A percentile compares a stretch with the other conserved stretches of the same genome.
Evolutionary conservation across 1,284 basidiomycete species (phyloP).

Genomic region (Naganishia sp.): DNA sequence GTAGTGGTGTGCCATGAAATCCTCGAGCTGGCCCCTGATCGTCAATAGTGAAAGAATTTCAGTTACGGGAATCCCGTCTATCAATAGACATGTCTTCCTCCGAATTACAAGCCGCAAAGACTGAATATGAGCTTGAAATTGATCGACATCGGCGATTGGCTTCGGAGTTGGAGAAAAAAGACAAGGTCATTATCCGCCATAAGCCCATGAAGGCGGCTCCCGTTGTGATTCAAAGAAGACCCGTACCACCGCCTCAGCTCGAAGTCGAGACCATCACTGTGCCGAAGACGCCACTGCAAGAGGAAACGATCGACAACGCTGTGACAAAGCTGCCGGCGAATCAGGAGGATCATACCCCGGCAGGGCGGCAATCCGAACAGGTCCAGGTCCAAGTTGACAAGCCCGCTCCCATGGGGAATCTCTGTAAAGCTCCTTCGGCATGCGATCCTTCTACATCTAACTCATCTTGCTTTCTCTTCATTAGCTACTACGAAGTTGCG

Average conservation of each 20-base stretch:
- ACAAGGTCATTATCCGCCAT: slow-evolving; percentile 13
- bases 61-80: neutral
- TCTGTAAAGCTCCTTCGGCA: too few relatives aligned
- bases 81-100: neutral
- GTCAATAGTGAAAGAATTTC: slow-evolving; percentile 13
- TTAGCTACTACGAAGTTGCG: neutral
- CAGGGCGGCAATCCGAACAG: too few relatives aligned
- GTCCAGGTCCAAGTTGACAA: too few relatives aligned
- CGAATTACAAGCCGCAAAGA: slow-evolving; percentile 2
- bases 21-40: neutral
- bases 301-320: too few relatives aligned
- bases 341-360: too few relatives aligned
- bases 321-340: too few relatives aligned
- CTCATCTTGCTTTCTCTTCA: neutral
- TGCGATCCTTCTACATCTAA: too few relatives aligned
- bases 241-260: neutral
- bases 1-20: neutral
- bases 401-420: too few relatives aligned
- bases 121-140: slow-evolving; percentile 5
- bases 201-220: slow-evolving; percentile 4
- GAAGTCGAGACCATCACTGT: neutral
- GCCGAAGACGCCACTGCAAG: neutral
- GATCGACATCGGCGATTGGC: slow-evolving; percentile 3
- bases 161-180: neutral
- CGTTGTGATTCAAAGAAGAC: neutral